Base-by-base conservation (phyloP, 176 grass and related monocot species). In the Pharus latifolius region DNA sequence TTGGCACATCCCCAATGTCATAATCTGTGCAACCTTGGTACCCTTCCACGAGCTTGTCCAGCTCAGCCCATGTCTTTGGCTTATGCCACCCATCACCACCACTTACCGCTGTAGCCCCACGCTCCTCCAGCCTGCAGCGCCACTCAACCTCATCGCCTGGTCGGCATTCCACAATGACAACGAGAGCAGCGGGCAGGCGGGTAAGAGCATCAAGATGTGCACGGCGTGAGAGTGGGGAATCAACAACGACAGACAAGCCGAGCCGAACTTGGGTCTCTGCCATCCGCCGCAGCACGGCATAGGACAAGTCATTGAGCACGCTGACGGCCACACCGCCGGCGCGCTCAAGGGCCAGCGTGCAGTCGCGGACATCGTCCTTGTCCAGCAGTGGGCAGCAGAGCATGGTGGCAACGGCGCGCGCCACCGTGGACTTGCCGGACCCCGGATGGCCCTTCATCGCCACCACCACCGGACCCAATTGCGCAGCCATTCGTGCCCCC, bases 361-460 rank as follows among this genome's bases (percentile, higher is more conserved):
- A 92, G 71, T 92, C 86, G 70, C 94, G 76, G 56, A 98, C 80
- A 37, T 98, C 94, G 72, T 98, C 89, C 73, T 98, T 98, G 70
- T 98, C 94, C 25, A 93, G 87, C 27, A 98, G 89, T 2, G 89
- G 81, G 56, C 84, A 78, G 33, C 56, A 28, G 53, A 92, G 84
- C 10, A 67, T 41, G 1, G 78, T 20, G 3, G 89, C 80, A 61
- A 90, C 44, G 69, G 83, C 86, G 10, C 41, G 59, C 18, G 86
- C 94, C 49, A 82, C 75, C 37, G 89, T 98, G 37, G 94, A 93
- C 72, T 98, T 98, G 37, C 94, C 94, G 1, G 89, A 90, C 25
- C 89, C 94, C 0, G 87, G 89, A 54, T 98, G 94, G 6, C 94
- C 94, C 58, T 98, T 98, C 94, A 98, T 91, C 32, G 84, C 87